Conservation (phyloP, 139 green algal genomes). For the Chlamydomonas applanata region DNA sequence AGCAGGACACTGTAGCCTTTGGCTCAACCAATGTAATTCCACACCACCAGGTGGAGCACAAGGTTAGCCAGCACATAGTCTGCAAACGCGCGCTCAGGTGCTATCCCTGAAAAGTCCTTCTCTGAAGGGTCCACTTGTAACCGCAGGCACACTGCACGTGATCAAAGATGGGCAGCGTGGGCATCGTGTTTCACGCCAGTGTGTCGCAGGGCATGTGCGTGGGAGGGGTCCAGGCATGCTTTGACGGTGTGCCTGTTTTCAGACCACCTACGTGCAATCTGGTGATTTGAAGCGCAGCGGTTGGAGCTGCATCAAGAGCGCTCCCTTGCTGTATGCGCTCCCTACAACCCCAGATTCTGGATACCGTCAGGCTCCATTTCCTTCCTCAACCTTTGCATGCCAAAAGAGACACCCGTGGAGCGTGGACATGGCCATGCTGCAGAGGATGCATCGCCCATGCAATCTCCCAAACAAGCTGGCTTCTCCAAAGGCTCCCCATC, state of each 20-base stretch:
- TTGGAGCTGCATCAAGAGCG: not conserved
- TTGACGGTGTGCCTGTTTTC: not conserved
- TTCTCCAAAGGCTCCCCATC: too few relatives aligned
- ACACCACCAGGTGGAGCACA: conserved; percentile 67
- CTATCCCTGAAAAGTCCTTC: conserved; percentile 51
- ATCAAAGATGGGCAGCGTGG: not conserved
- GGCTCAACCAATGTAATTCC: conserved; percentile 69
- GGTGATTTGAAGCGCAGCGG: too few relatives aligned
- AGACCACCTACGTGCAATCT: too few relatives aligned
- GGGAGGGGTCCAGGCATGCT: too few relatives aligned
- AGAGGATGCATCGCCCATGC: too few relatives aligned
- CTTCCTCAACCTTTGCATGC: too few relatives aligned
- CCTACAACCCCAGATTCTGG: too few relatives aligned
- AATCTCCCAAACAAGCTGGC: not conserved
- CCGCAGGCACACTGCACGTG: conserved; percentile 62
- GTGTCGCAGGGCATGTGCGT: too few relatives aligned
- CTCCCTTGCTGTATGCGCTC: conserved; percentile 12
- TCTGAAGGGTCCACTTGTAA: conserved; percentile 71
- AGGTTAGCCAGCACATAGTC: conserved; percentile 74
- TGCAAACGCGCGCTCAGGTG: conserved; percentile 69
- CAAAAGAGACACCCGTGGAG: too few relatives aligned
- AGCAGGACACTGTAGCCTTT: too few relatives aligned
- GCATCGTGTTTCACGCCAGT: not conserved
- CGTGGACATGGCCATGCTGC: too few relatives aligned
- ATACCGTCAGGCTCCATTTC: too few relatives aligned